Evolutionary conservation across 2,329 filamentous ascomycete species (phyloP).

Genomic region (Fusarium bulbicola): DNA sequence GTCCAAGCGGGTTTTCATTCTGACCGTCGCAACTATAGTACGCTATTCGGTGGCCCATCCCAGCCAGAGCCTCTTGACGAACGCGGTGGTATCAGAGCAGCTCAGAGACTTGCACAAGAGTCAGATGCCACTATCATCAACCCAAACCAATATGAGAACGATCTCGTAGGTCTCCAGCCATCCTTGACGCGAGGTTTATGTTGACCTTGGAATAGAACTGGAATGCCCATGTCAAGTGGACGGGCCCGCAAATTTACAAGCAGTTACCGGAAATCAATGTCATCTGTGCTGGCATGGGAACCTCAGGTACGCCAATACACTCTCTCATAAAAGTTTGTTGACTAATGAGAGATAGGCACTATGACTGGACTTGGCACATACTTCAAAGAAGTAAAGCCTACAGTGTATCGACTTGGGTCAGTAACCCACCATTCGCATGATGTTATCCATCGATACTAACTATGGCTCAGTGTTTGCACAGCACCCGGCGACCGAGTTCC

Average conservation of each 20-base stretch:
- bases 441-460: background rate
- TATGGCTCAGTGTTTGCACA: conserved; percentile 62
- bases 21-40: conserved; percentile 28
- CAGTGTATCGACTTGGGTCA: conserved; percentile 51
- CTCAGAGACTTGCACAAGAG: conserved; percentile 52
- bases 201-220: conserved; percentile 52
- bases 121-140: conserved; percentile 60
- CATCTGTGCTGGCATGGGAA: conserved; percentile 66
- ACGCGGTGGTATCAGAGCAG: conserved; percentile 62
- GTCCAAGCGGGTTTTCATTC: background rate
- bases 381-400: conserved; percentile 60
- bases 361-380: conserved; percentile 61
- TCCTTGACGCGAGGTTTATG: rapidly evolving
- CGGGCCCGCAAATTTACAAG: conserved; percentile 64
- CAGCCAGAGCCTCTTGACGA: conserved; percentile 64
- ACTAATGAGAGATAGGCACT: conserved; percentile 41
- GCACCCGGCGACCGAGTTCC: conserved; percentile 66
- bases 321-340: background rate
- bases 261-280: conserved; percentile 66
- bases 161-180: conserved; percentile 43
- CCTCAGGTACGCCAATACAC: conserved; percentile 54
- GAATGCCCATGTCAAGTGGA: conserved; percentile 66
- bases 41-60: conserved; percentile 66
- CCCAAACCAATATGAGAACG: conserved; percentile 66
- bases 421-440: background rate